Evolutionary conservation across 2,329 filamentous ascomycete genomes (phyloP).

Genomic region (Aspergillus nomiae): DNA sequence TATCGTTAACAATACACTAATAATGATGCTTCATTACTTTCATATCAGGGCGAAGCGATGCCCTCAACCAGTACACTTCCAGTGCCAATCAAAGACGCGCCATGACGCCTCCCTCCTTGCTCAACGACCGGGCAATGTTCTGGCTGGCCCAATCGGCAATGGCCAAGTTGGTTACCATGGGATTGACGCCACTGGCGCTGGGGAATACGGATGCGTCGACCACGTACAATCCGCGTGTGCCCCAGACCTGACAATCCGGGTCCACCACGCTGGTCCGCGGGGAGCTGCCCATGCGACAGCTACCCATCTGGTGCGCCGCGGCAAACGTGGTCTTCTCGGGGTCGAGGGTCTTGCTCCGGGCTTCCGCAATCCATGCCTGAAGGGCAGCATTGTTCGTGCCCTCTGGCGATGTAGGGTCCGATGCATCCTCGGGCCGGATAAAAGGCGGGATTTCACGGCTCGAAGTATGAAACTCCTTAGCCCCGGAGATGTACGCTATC

Average conservation of each 20-base stretch:
- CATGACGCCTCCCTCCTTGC: constrained; percentile 17
- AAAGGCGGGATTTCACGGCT: constrained; percentile 68
- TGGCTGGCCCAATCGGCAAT: constrained; percentile 51
- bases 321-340: constrained; percentile 48
- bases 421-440: constrained; percentile 43
- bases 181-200: constrained; percentile 54
- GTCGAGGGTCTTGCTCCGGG: constrained; percentile 49
- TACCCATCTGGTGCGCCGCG: constrained; percentile 56
- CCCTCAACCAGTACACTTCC: background rate
- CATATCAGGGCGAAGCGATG: background rate
- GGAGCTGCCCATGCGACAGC: constrained; percentile 50
- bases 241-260: constrained; percentile 50
- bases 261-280: constrained; percentile 48
- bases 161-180: constrained; percentile 56
- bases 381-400: constrained; percentile 59
- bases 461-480: constrained; percentile 72
- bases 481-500: constrained; percentile 76
- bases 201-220: constrained; percentile 54
- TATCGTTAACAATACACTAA: background rate
- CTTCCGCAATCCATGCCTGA: constrained; percentile 55
- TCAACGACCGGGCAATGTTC: constrained; percentile 39
- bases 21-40: background rate
- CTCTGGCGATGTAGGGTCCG: constrained; percentile 29
- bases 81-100: constrained; percentile 24
- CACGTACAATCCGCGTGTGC: constrained; percentile 48